These are phyloP conservation scores for Ogataea henricii DNA, from an alignment of 805 yeast species.

Conservation along the genomic window DNA sequence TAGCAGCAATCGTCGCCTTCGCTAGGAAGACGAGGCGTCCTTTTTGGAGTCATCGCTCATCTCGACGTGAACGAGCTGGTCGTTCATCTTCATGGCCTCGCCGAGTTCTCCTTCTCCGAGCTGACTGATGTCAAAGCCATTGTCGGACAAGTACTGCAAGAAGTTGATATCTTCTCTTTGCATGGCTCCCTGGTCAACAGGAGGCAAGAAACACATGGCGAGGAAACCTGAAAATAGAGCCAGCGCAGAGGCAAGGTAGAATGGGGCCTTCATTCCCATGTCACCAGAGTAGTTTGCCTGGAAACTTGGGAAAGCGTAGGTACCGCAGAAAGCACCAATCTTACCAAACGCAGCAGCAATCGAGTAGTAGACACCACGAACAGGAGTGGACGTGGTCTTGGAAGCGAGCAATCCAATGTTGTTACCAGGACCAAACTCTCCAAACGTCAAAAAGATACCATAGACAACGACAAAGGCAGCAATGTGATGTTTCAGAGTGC, in stretches of 20 bases:
- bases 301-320: conserved; percentile 84
- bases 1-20: background rate
- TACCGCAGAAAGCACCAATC: conserved; percentile 90
- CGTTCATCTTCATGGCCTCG: conserved; percentile 18
- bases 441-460: conserved; percentile 84
- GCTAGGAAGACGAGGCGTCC: background rate
- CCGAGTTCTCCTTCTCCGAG: conserved; percentile 46
- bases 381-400: conserved; percentile 81
- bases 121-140: conserved; percentile 69
- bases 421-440: conserved; percentile 95
- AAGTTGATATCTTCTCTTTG: conserved; percentile 75
- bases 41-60: conserved; percentile 3
- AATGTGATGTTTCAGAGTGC: conserved; percentile 55
- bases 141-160: conserved; percentile 59
- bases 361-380: conserved; percentile 90
- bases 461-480: conserved; percentile 84
- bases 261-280: conserved; percentile 71
- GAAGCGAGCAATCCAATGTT: conserved; percentile 87
- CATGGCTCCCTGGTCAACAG: conserved; percentile 82
- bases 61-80: conserved; percentile 12
- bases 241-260: conserved; percentile 77
- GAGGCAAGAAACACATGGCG: conserved; percentile 72
- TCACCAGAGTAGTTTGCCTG: conserved; percentile 60
- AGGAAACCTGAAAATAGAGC: conserved; percentile 71
- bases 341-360: conserved; percentile 91